Conservation (phyloP, 1,139 yeast genomes). For the Lodderomyces beijingensis region DNA sequence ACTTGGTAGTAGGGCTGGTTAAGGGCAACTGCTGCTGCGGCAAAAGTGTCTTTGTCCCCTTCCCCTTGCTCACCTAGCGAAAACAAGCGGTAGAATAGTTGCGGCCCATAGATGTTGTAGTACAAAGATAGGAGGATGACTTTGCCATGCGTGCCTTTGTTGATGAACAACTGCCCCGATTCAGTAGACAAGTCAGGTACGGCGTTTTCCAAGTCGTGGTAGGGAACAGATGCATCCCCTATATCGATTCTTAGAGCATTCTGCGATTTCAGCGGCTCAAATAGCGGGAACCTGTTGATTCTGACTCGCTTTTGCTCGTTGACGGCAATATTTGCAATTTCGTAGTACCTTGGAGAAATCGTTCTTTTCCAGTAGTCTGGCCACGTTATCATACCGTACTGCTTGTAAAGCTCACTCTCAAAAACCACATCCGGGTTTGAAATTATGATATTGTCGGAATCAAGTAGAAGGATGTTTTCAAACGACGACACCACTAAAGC, state of each 20-base stretch:
- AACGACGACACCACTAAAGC: constrained; percentile 39
- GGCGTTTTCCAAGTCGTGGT: constrained; percentile 53
- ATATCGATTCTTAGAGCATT: constrained; percentile 12
- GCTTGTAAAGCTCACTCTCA: constrained; percentile 47
- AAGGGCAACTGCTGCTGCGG: constrained; percentile 52
- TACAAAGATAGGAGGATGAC: constrained; percentile 50
- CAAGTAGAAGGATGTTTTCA: constrained; percentile 38
- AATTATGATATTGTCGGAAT: constrained; percentile 39
- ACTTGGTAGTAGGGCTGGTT: constrained; percentile 50
- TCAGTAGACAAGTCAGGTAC: constrained; percentile 62
- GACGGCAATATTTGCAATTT: constrained; percentile 50
- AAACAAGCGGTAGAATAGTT: constrained; percentile 49
- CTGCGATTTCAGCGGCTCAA: constrained; percentile 6
- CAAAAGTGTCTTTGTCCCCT: constrained; percentile 66
- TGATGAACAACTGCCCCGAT: constrained; percentile 56
- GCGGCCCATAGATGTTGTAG: constrained; percentile 59
- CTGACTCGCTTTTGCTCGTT: constrained; percentile 23
- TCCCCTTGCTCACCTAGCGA: constrained; percentile 62
- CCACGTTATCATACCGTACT: constrained; percentile 66
- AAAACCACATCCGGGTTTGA: constrained; percentile 43
- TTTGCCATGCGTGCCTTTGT: constrained; percentile 50
- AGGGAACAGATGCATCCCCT: constrained; percentile 18
- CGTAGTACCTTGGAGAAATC: constrained; percentile 63
- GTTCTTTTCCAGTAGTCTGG: constrained; percentile 83
- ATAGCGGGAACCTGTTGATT: constrained; percentile 20